Percentiles rank a stretch among this genome's conserved stretches.
These are phyloP conservation scores for Trametes cubensis DNA, from an alignment of 768 basidiomycete species.

Conservation along the genomic window DNA sequence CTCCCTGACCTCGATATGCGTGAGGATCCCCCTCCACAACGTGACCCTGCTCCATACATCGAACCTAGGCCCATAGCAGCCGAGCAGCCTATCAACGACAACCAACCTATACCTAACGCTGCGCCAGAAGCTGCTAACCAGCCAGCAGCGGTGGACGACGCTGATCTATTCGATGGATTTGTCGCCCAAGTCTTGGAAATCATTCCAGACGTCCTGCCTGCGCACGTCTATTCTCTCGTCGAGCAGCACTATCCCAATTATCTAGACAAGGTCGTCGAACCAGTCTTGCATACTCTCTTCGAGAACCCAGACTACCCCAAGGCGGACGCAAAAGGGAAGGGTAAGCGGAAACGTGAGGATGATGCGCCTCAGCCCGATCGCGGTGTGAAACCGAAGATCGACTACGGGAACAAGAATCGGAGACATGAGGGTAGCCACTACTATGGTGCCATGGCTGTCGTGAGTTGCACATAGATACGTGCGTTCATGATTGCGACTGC, in stretches of 20 bases:
- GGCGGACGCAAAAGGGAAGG: slow-evolving; percentile 44
- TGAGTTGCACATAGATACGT: slow-evolving; percentile 32
- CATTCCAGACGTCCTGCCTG: slow-evolving; percentile 67
- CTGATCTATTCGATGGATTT: slow-evolving; percentile 20
- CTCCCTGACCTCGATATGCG: slow-evolving; percentile 9
- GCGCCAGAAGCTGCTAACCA: background rate
- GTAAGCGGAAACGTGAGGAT: slow-evolving; percentile 45
- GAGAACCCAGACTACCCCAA: slow-evolving; percentile 66
- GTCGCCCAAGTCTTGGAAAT: slow-evolving; percentile 65
- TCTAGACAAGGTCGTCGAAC: slow-evolving; percentile 47
- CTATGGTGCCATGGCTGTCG: slow-evolving; percentile 58
- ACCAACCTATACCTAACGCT: background rate
- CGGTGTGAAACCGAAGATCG: slow-evolving; percentile 47
- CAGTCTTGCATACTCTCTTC: slow-evolving; percentile 61
- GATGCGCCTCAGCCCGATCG: slow-evolving; percentile 26
- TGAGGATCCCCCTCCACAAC: background rate
- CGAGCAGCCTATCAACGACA: background rate
- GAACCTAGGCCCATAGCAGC: background rate
- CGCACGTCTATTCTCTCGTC: slow-evolving; percentile 54
- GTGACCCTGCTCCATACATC: background rate
- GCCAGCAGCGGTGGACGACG: background rate
- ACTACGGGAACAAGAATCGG: slow-evolving; percentile 56
- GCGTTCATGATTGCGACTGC: background rate
- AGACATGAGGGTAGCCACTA: slow-evolving; percentile 42
- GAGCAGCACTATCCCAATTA: slow-evolving; percentile 43